phyloP scores from a whole-genome alignment of 768 basidiomycete species.

The Mycena rebaudengoi region DNA sequence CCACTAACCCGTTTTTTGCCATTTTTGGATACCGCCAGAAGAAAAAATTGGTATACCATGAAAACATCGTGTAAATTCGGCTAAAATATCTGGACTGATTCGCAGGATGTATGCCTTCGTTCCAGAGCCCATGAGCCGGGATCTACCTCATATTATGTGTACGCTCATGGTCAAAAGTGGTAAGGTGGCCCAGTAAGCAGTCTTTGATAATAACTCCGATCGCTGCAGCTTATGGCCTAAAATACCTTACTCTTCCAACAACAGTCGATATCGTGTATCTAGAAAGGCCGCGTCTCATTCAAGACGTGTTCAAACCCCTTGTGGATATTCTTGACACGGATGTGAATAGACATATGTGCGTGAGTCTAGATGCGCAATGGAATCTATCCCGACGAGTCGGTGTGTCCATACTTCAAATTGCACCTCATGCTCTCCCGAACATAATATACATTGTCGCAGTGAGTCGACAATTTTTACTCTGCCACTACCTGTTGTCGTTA shows the following conservation, averaged over 20 bases:
- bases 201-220: neutral
- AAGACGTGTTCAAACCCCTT: neutral
- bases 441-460: neutral
- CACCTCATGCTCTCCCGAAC: neutral
- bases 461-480: neutral
- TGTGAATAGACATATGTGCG: neutral
- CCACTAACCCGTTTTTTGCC: too few species aligned
- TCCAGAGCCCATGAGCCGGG: too few species aligned
- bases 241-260: neutral
- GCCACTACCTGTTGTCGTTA: too few species aligned
- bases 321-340: neutral
- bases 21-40: too few species aligned
- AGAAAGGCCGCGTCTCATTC: too few species aligned
- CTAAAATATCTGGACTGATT: too few species aligned
- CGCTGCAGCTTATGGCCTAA: neutral
- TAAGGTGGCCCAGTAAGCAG: too few species aligned
- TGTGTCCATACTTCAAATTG: neutral
- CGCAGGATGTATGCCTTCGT: too few species aligned
- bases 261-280: neutral
- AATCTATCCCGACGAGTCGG: neutral
- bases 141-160: too few species aligned
- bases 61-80: too few species aligned
- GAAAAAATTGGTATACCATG: too few species aligned
- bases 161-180: too few species aligned
- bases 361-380: neutral